These are phyloP conservation scores for Skeletonema marinoi DNA, from an alignment of 108 stramenopile species.

Conservation along the genomic window DNA sequence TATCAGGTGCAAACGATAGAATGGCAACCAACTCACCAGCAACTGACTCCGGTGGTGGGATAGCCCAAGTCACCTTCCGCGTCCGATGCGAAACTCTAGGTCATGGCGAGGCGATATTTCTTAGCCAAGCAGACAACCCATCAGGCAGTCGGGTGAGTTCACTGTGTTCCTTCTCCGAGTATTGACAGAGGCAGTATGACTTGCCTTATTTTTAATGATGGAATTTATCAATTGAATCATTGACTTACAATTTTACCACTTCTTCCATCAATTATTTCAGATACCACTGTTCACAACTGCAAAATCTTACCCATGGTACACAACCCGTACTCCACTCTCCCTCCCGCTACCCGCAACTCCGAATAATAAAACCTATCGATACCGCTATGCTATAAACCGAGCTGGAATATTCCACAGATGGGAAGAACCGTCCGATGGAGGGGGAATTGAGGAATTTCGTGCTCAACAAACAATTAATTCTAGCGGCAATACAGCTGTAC, in stretches of 20 bases:
- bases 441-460: constrained; percentile 29
- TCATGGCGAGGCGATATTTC: constrained; percentile 78
- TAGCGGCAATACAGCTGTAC: constrained; percentile 13
- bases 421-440: constrained; percentile 60
- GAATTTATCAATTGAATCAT: constrained; percentile 1
- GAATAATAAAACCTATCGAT: constrained; percentile 54
- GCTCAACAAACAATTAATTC: constrained; percentile 9
- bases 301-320: constrained; percentile 75
- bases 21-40: not conserved
- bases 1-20: not conserved
- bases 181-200: not conserved
- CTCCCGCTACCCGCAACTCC: constrained; percentile 28
- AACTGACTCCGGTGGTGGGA: constrained; percentile 15
- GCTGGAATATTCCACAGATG: constrained; percentile 72
- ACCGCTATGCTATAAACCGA: constrained; percentile 75
- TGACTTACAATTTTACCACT: not conserved
- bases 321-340: constrained; percentile 59
- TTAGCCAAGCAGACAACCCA: constrained; percentile 51
- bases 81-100: constrained; percentile 82
- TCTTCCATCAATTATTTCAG: not conserved
- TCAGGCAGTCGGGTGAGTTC: constrained; percentile 54
- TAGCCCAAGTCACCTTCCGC: constrained; percentile 79
- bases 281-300: constrained; percentile 77
- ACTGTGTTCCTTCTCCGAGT: not conserved
- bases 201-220: not conserved